Conservation (phyloP, 140 eudicot genomes). For the Ambrosia hybrid region DNA sequence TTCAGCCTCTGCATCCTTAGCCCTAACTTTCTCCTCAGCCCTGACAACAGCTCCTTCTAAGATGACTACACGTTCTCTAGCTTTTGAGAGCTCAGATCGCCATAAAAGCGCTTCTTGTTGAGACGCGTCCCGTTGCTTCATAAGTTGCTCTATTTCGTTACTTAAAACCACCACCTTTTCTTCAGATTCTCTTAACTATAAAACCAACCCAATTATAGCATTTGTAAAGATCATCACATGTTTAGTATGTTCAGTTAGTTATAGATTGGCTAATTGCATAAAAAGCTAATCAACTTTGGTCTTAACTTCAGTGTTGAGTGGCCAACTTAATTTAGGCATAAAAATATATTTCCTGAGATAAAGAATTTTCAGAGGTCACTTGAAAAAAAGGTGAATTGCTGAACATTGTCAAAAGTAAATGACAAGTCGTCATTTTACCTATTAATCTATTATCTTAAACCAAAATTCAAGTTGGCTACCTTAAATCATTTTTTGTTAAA, state of each 20-base stretch:
- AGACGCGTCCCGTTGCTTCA: conserved; percentile 63
- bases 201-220: conserved; percentile 1
- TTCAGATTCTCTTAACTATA: conserved; percentile 67
- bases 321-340: too few relatives aligned
- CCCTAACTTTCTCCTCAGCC: conserved; percentile 89
- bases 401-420: too few relatives aligned
- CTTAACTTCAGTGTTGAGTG: too few relatives aligned
- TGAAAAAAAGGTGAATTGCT: too few relatives aligned
- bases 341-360: too few relatives aligned
- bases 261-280: too few relatives aligned
- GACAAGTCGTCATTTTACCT: too few relatives aligned
- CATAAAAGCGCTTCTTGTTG: conserved; percentile 88
- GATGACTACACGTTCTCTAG: conserved; percentile 83
- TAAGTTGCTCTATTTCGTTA: conserved; percentile 74
- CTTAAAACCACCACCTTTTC: conserved; percentile 50
- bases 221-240: conserved; percentile 11
- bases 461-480: too few relatives aligned
- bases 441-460: too few relatives aligned
- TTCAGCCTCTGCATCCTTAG: conserved; percentile 70
- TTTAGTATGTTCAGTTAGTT: not conserved
- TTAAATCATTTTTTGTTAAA: too few relatives aligned
- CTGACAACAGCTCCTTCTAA: conserved; percentile 91
- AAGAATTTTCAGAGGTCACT: too few relatives aligned
- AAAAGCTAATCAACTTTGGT: too few relatives aligned
- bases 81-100: conserved; percentile 94